Conservation (phyloP, 2,329 filamentous ascomycete species). For the Trichoderma simmonsii region DNA sequence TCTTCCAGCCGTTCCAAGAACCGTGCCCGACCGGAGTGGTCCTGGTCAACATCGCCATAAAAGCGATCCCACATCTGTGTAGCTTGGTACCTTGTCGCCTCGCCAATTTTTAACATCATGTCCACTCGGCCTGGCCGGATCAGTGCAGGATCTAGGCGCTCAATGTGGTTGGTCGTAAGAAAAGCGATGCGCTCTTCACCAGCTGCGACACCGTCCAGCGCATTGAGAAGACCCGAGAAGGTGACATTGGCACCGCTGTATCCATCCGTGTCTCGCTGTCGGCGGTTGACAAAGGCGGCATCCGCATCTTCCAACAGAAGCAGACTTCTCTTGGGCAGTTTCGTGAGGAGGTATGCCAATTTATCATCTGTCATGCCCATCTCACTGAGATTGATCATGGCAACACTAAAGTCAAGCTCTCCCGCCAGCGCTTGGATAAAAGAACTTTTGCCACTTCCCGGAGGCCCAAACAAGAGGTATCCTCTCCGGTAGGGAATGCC, state of each 20-base stretch:
- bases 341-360: slow-evolving; percentile 79
- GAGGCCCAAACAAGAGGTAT: slow-evolving; percentile 84
- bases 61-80: slow-evolving; percentile 89
- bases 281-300: slow-evolving; percentile 81
- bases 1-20: slow-evolving; percentile 71
- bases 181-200: slow-evolving; percentile 93
- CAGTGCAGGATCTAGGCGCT: slow-evolving; percentile 82
- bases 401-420: slow-evolving; percentile 88
- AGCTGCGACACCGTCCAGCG: slow-evolving; percentile 86
- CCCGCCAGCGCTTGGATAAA: slow-evolving; percentile 95
- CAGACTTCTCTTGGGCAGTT: slow-evolving; percentile 77
- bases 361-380: slow-evolving; percentile 86
- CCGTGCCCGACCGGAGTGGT: slow-evolving; percentile 57
- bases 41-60: slow-evolving; percentile 75
- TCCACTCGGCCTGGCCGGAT: slow-evolving; percentile 91
- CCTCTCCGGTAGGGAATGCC: slow-evolving; percentile 90
- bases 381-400: slow-evolving; percentile 88
- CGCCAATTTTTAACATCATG: slow-evolving; percentile 85
- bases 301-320: slow-evolving; percentile 88
- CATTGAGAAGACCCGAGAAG: slow-evolving; percentile 85
- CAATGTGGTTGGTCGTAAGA: slow-evolving; percentile 90
- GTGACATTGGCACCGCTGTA: slow-evolving; percentile 87
- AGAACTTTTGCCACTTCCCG: slow-evolving; percentile 88
- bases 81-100: slow-evolving; percentile 83
- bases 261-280: slow-evolving; percentile 73